Evolutionary conservation across 2,329 filamentous ascomycete genomes (phyloP), one percentile per base, ranked within the genome.

Genomic region (Sphaceloma murrayae): DNA sequence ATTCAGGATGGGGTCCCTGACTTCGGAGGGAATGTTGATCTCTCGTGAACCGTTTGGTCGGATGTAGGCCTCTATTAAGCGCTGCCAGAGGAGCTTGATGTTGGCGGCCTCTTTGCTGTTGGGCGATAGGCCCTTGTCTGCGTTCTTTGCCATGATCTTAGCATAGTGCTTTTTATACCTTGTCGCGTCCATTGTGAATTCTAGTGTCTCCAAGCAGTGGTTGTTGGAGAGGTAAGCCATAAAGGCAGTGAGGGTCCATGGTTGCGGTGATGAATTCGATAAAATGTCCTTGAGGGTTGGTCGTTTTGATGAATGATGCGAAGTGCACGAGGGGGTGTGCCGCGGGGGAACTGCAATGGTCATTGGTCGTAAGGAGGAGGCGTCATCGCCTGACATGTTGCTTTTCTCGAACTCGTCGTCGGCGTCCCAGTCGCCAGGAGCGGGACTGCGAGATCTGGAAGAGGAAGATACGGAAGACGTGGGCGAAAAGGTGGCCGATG

Each of bases 211-310:
- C 52, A 96, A 70, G 60, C 91, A 98, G 64, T 96, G 89, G 57
- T 96, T 96, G 58, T 94, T 88, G 1, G 89, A 95, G 3, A 96
- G 74, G 58, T 94, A 96, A 46, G 88, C 88, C 78, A 91, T 96
- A 64, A 96, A 96, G 22, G 89, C 89, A 48, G 78, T 80, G 6
- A 95, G 71, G 0, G 88, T 94, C 74, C 86, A 96, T 53, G 91
- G 91, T 30, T 86, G 80, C 6, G 85, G 79, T 26, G 91, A 85
- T 33, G 76, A 77, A 65, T 95, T 91, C 52, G 84, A 76, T 33
- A 98, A 75, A 19, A 98, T 93, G 56, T 96, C 89, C 48, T 80
- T 75, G 39, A 98, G 70, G 21, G 85, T 82, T 32, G 86, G 89
- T 56, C 78, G 69, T 53, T 70, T 65, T 17, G 36, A 9, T 2